Conservation (phyloP, 768 basidiomycete genomes). For the Termitomyces sp. region DNA sequence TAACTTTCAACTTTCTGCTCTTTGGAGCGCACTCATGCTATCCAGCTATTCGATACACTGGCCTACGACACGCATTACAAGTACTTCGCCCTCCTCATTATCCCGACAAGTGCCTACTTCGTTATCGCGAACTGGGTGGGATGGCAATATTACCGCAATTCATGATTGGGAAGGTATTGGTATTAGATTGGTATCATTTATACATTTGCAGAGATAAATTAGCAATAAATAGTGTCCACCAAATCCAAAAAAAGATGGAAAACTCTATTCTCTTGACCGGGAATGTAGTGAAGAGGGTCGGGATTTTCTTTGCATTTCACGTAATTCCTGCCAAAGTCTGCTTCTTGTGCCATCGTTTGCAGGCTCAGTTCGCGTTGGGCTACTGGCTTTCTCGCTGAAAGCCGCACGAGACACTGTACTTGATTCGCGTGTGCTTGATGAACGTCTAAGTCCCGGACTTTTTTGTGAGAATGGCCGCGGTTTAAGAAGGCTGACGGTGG, state of each 20-base stretch:
- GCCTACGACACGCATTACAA: slow-evolving; percentile 84
- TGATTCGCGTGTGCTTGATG: slow-evolving; percentile 18
- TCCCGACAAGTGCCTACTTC: slow-evolving; percentile 82
- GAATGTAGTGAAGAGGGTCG: slow-evolving; percentile 39
- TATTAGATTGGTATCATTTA: not conserved
- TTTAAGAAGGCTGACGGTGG: slow-evolving; percentile 14
- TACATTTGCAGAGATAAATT: slow-evolving; percentile 10
- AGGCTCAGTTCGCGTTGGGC: slow-evolving; percentile 15
- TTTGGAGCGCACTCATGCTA: not conserved
- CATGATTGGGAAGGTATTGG: slow-evolving; percentile 33
- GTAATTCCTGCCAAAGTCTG: slow-evolving; percentile 51
- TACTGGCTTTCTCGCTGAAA: slow-evolving; percentile 10
- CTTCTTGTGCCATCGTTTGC: slow-evolving; percentile 34
- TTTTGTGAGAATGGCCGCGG: slow-evolving; percentile 30
- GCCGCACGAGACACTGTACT: slow-evolving; percentile 16
- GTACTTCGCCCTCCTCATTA: slow-evolving; percentile 71
- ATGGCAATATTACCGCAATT: slow-evolving; percentile 95
- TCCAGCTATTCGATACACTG: slow-evolving; percentile 58
- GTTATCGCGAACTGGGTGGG: slow-evolving; percentile 99
- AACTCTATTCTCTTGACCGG: slow-evolving; percentile 19
- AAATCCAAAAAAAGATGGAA: slow-evolving; percentile 22
- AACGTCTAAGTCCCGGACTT: slow-evolving; percentile 29
- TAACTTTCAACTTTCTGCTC: slow-evolving; percentile 4
- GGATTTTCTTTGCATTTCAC: slow-evolving; percentile 41
- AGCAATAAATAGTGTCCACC: slow-evolving; percentile 7